Conservation (phyloP, 805 yeast species). For the Metschnikowia lachancei region DNA sequence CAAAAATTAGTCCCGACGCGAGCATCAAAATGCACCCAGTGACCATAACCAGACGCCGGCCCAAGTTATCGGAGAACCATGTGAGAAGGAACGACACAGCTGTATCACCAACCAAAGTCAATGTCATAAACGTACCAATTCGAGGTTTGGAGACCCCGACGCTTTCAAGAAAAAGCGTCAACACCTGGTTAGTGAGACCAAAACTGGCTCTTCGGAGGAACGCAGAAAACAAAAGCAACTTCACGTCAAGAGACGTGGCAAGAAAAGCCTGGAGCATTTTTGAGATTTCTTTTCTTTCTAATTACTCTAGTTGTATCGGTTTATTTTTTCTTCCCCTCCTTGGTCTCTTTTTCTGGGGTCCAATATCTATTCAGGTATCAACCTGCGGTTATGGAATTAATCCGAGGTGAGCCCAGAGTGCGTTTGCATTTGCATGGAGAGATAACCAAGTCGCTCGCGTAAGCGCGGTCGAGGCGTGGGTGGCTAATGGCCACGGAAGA, state of each 20-base stretch:
- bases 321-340: no score
- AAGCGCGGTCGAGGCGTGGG: neutral
- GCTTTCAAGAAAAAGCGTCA: slow-evolving; percentile 62
- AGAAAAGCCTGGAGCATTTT: slow-evolving; percentile 11
- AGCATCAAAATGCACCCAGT: slow-evolving; percentile 68
- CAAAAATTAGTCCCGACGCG: slow-evolving; percentile 62
- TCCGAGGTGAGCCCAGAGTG: neutral
- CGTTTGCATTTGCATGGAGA: slow-evolving; percentile 2
- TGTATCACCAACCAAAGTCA: slow-evolving; percentile 79
- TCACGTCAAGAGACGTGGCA: slow-evolving; percentile 43
- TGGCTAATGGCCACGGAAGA: neutral
- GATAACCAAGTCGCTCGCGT: neutral
- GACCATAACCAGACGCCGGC: slow-evolving; percentile 62
- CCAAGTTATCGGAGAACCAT: slow-evolving; percentile 72
- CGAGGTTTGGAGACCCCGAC: slow-evolving; percentile 52
- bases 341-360: neutral
- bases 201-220: slow-evolving; percentile 70
- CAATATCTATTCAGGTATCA: no score
- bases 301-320: no score
- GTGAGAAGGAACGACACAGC: slow-evolving; percentile 65
- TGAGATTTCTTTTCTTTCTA: no score
- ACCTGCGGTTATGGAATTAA: no score
- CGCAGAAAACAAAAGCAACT: slow-evolving; percentile 64
- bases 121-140: slow-evolving; percentile 79
- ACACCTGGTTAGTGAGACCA: slow-evolving; percentile 75